Base-by-base conservation (phyloP, 2,329 filamentous ascomycete species). In the Pyrenophora graminea region DNA sequence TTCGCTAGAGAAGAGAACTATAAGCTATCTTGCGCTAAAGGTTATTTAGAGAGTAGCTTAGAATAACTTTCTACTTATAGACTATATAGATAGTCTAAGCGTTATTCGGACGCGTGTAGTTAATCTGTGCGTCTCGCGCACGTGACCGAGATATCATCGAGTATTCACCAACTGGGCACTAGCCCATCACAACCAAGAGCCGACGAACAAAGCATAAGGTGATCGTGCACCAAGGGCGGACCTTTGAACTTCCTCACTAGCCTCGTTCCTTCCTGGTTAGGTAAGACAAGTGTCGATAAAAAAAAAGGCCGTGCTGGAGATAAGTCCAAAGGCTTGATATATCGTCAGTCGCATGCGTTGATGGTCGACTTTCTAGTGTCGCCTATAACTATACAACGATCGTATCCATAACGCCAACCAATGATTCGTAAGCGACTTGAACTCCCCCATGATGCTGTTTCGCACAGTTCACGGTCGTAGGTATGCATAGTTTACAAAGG, bases 401-500 rank as follows among this genome's bases (percentile, higher is more conserved):
- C 36, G 47, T 41, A 39, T 45, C 45, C 51, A 52, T 44, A 62
- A 61, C 60, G 58, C 58, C 58, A 52, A 38, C 50, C 52, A 53
- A 61, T 58, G 48, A 51, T 56, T 42, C 48, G 47, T 53, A 53
- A 41, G 53, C 53, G 45, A 52, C 52, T 50, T 50, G 46, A 57
- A 62, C 57, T 58, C 59, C 59, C 57, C 43, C 59, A 51, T 55
- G 42, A 58, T 55, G 48, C 48, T 52, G 39, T 45, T 39, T 60
- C 39, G 32, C 53, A 45, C 46, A 39, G 33, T 17, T 38, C 42
- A 50, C 50, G 42, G 49, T 44, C 38, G 43, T 39, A 51, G 56
- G 55, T 69, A 61, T 65, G 61, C 57, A 34, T 66, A 55, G 46
- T 68, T 47, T 67, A 70, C 66, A 70, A 44, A 53, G 19, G 43